Evolutionary conservation across 2,329 filamentous ascomycete genomes (phyloP), one percentile per base, ranked within the genome.

Genomic region (Exophiala aquamarina): DNA sequence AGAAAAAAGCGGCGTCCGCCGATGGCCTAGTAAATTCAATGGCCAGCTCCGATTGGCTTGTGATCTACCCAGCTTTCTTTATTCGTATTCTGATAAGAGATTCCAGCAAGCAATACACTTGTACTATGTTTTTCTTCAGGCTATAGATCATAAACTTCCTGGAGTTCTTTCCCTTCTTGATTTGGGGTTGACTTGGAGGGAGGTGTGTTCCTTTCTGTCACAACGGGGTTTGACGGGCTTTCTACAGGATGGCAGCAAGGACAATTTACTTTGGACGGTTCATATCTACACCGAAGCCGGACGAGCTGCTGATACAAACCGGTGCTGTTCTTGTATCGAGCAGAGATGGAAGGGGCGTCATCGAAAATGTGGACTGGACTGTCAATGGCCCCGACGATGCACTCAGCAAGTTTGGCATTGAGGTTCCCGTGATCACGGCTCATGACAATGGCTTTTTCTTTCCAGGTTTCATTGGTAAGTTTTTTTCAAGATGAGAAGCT

Each of bases 381-480:
- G 44, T 56, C 14, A 53, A 34, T n/a, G 40, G 36, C 6, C 26
- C 46, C 4, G 35, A 47, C n/a, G 55, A 55, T 20, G 55, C 56
- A 5, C n/a, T 45, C 10, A 47, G 31, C 44, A 56, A 45, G 38
- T 48, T 57, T 18, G 52, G 51, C 5, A 42, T 58, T 10, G 51
- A 56, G 29, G 49, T 34, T 15, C 48, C 48, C 4, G 56, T 56
- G 15, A 41, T 56, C 9, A 49, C 50, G 6, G 28, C 48, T 3
- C 35, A 37, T 18, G 50, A 50, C 10, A 45, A 42, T 11, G 44
- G 44, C 21, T 53, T 49, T 37, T 58, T 58, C 49, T 61, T 61
- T 41, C 72, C 72, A 0, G 72, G 72, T 0, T 75, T 75, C 50
- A 70, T 74, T 32, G 71, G 70, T 71, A 63, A 11, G 62, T 53